Evolutionary conservation across 2,329 filamentous ascomycete genomes (phyloP).

Genomic region (Fusarium dimerum): DNA sequence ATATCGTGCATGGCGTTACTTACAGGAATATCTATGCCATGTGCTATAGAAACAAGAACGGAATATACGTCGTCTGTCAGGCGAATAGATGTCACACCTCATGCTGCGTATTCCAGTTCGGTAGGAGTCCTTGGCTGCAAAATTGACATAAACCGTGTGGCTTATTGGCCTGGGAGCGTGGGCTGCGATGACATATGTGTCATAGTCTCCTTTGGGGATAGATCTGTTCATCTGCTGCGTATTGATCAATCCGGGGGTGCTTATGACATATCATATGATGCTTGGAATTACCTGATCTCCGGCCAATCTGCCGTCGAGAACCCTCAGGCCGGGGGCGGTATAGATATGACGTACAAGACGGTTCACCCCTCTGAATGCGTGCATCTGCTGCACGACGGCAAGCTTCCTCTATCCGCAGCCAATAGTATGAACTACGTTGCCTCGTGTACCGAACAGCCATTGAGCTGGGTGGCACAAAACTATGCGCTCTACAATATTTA

Average conservation of each 20-base stretch:
- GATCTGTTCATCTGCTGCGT: conserved; percentile 55
- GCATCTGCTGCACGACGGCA: conserved; percentile 47
- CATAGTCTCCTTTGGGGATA: conserved; percentile 46
- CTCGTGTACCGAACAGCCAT: conserved; percentile 41
- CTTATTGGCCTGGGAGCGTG: conserved; percentile 55
- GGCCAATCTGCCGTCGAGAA: conserved; percentile 46
- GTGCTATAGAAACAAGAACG: too few species aligned
- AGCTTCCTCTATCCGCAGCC: conserved; percentile 52
- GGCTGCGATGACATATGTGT: conserved; percentile 57
- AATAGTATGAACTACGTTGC: conserved; percentile 56
- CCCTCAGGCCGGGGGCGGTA: conserved; percentile 48
- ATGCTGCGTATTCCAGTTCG: conserved; percentile 55
- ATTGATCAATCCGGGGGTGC: conserved; percentile 55
- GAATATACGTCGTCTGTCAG: too few species aligned
- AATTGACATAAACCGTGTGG: conserved; percentile 57
- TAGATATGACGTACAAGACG: conserved; percentile 49
- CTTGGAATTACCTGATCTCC: conserved; percentile 56
- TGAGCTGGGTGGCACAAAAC: conserved; percentile 52
- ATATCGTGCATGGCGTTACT: too few species aligned
- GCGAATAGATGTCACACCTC: conserved; percentile 54
- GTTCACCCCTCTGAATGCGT: conserved; percentile 47
- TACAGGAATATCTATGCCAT: too few species aligned
- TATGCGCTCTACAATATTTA: conserved; percentile 52
- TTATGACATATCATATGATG: conserved; percentile 59
- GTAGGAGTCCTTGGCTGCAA: conserved; percentile 59